These are phyloP conservation scores for Pythium dissimile DNA, from an alignment of 352 stramenopile genomes.

Conservation along the genomic window DNA sequence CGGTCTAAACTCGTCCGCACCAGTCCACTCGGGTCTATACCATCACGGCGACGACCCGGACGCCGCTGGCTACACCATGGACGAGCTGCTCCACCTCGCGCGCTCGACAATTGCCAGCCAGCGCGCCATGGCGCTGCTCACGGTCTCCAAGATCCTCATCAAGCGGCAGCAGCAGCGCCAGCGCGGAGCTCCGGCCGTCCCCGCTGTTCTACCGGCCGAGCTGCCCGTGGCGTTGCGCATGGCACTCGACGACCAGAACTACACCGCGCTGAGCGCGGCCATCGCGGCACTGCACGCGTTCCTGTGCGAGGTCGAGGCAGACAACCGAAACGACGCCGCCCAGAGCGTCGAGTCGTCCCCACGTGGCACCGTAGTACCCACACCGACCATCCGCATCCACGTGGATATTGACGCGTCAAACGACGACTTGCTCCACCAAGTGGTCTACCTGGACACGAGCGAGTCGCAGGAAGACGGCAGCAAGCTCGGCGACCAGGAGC, in stretches of 20 bases:
- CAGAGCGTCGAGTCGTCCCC: too few relatives aligned
- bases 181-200: not conserved
- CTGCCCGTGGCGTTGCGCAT: constrained; percentile 29
- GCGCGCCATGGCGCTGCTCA: constrained; percentile 55
- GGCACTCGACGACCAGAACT: constrained; percentile 33
- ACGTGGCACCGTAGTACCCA: constrained; percentile 1
- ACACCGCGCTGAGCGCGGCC: constrained; percentile 27
- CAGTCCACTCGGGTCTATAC: constrained; percentile 65
- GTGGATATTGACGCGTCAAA: constrained; percentile 10
- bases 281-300: constrained; percentile 28
- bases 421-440: constrained; percentile 22
- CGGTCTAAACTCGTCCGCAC: constrained; percentile 14
- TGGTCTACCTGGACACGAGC: constrained; percentile 25
- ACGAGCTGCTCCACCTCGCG: constrained; percentile 67
- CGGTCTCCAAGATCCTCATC: constrained; percentile 60
- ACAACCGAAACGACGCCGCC: not conserved
- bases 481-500: constrained; percentile 25
- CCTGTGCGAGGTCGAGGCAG: constrained; percentile 4
- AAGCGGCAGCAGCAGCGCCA: constrained; percentile 28
- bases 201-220: constrained; percentile 11
- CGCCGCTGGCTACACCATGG: constrained; percentile 65
- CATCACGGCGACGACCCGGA: constrained; percentile 78
- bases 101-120: constrained; percentile 72
- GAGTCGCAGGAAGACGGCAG: constrained; percentile 20
- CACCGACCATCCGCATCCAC: constrained; percentile 17